Conservation (phyloP, 2,329 filamentous ascomycete genomes). For the Penicillium sp. region DNA sequence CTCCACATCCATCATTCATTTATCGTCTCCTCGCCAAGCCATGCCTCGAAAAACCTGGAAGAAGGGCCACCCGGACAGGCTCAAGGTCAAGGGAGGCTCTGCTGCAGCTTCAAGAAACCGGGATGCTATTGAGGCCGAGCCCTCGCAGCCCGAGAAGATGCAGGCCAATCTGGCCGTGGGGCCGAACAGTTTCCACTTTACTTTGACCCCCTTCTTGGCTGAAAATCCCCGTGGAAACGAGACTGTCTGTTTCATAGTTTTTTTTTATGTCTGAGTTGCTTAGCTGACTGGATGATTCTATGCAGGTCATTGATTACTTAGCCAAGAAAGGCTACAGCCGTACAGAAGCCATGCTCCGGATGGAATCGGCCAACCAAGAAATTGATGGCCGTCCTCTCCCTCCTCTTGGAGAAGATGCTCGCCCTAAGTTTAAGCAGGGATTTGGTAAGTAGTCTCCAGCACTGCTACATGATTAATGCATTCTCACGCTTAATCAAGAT, state of each 20-base stretch:
- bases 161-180: not conserved
- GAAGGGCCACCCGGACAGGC: not conserved
- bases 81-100: not conserved
- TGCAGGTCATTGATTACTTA: conserved; percentile 85
- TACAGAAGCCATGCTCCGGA: conserved; percentile 88
- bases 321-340: conserved; percentile 91
- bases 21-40: not conserved
- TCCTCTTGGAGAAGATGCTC: conserved; percentile 66
- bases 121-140: not conserved
- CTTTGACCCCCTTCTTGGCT: not conserved
- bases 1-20: not conserved
- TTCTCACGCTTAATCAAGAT: conserved; percentile 41
- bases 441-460: conserved; percentile 51
- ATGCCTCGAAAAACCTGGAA: not conserved
- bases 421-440: conserved; percentile 73
- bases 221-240: not conserved
- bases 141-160: not conserved
- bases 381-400: conserved; percentile 76
- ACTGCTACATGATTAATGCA: not conserved
- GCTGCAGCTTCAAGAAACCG: not conserved
- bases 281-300: not conserved
- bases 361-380: conserved; percentile 83
- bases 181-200: not conserved
- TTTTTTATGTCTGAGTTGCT: not conserved
- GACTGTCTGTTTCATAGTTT: not conserved